Conservation (phyloP, 2,329 filamentous ascomycete genomes). For the Calonectria hongkongensis region DNA sequence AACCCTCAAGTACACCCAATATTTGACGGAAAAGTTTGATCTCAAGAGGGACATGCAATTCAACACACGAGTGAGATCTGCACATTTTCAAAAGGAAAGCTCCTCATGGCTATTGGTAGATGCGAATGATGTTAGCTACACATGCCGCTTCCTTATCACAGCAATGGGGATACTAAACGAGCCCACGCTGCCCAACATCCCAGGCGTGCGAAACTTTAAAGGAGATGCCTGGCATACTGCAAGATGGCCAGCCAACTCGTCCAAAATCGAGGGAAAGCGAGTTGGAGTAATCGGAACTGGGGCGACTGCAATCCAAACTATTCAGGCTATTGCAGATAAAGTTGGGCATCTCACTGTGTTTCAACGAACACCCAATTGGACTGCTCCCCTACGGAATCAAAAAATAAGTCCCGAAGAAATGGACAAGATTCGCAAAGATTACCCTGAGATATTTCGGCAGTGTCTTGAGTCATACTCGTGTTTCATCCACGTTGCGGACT, state of each 20-base stretch:
- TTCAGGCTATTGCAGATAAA: constrained; percentile 39
- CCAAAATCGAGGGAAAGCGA: constrained; percentile 34
- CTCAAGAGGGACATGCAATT: constrained; percentile 62
- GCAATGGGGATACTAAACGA: constrained; percentile 57
- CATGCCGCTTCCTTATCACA: constrained; percentile 53
- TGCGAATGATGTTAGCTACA: constrained; percentile 48
- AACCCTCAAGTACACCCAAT: constrained; percentile 38
- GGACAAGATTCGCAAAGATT: constrained; percentile 45
- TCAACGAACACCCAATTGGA: constrained; percentile 44
- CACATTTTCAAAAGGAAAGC: constrained; percentile 57
- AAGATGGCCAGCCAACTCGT: constrained; percentile 36
- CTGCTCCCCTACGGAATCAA: constrained; percentile 37
- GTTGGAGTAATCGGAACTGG: constrained; percentile 42
- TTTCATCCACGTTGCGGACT: constrained; percentile 48
- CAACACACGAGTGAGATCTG: constrained; percentile 60
- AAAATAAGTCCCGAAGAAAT: constrained; percentile 47
- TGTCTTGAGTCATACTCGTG: constrained; percentile 49
- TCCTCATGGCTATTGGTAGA: constrained; percentile 57
- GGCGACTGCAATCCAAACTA: constrained; percentile 43
- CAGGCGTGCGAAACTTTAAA: constrained; percentile 50
- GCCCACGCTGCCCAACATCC: constrained; percentile 59
- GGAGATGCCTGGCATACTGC: constrained; percentile 42
- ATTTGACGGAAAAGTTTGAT: constrained; percentile 39
- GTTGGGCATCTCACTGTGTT: constrained; percentile 40
- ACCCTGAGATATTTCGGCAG: constrained; percentile 48